Conservation (phyloP, 441 rosid genomes). For the Adansonia rubrostipa region DNA sequence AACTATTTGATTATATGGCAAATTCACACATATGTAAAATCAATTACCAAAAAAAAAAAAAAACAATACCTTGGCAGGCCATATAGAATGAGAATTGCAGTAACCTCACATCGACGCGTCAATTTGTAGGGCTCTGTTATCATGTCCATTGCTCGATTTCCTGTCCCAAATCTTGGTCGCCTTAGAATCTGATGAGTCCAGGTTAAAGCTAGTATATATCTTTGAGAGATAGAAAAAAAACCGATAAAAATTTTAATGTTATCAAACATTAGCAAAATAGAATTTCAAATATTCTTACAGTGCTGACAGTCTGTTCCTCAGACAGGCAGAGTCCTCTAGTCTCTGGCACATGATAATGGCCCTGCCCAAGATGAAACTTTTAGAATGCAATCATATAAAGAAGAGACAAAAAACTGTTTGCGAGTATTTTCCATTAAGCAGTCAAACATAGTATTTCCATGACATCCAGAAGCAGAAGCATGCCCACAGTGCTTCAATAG, state of each 20-base stretch:
- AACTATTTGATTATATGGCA: neutral
- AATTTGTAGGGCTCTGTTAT: conserved; percentile 63
- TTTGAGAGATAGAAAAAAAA: conserved; percentile 9
- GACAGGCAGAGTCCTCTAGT: conserved; percentile 86
- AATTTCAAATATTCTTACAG: conserved; percentile 44
- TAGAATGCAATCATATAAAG: conserved; percentile 24
- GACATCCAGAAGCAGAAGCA: conserved; percentile 11
- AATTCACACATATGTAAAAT: neutral
- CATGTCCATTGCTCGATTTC: conserved; percentile 53
- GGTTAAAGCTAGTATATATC: conserved; percentile 26
- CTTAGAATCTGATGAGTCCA: conserved; percentile 44
- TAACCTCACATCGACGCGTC: conserved; percentile 69
- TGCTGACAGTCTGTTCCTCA: conserved; percentile 75
- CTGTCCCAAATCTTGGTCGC: conserved; percentile 53
- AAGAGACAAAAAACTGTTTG: conserved; percentile 13
- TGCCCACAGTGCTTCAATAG: neutral
- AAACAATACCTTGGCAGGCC: conserved; percentile 70
- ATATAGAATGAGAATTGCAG: conserved; percentile 76
- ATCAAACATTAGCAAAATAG: neutral
- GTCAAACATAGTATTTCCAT: conserved; percentile 5
- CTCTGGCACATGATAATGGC: conserved; percentile 88
- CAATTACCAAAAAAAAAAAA: neutral
- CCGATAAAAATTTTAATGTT: neutral
- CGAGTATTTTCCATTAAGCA: neutral
- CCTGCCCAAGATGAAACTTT: conserved; percentile 41